Conservation (phyloP, 805 yeast species). For the Allodekkera sacchari region DNA sequence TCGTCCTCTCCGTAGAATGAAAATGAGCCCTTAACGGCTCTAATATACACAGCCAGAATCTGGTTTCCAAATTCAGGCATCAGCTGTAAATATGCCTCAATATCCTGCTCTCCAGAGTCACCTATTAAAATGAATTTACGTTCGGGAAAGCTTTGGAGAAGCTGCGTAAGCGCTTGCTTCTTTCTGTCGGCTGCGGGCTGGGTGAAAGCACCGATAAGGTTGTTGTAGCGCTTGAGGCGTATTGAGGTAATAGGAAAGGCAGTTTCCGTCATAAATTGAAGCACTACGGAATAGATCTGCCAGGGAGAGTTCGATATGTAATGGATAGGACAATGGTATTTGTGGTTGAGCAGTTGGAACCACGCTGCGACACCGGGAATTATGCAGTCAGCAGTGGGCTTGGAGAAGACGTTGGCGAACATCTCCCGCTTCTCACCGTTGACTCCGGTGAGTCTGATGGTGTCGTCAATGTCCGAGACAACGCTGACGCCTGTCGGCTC, state of each 20-base stretch:
- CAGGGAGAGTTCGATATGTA: slow-evolving; percentile 96
- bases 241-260: slow-evolving; percentile 74
- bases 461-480: slow-evolving; percentile 92
- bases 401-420: slow-evolving; percentile 68
- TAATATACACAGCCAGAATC: slow-evolving; percentile 66
- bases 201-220: slow-evolving; percentile 68
- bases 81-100: slow-evolving; percentile 79
- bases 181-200: slow-evolving; percentile 85
- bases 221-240: slow-evolving; percentile 87
- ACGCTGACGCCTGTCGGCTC: slow-evolving; percentile 49
- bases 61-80: slow-evolving; percentile 55
- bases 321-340: slow-evolving; percentile 50
- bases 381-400: slow-evolving; percentile 56
- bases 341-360: slow-evolving; percentile 44
- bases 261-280: slow-evolving; percentile 44
- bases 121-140: slow-evolving; percentile 82
- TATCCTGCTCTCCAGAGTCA: slow-evolving; percentile 92
- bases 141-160: slow-evolving; percentile 65
- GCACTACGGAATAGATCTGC: slow-evolving; percentile 63
- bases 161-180: slow-evolving; percentile 49
- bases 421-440: slow-evolving; percentile 79
- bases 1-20: slow-evolving; percentile 41
- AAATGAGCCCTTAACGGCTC: slow-evolving; percentile 66
- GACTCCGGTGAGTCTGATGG: slow-evolving; percentile 85
- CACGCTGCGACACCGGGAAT: slow-evolving; percentile 70